These are phyloP conservation scores for Debaryomyces subglobosus DNA, from an alignment of 1,139 yeast genomes.

Conservation along the genomic window DNA sequence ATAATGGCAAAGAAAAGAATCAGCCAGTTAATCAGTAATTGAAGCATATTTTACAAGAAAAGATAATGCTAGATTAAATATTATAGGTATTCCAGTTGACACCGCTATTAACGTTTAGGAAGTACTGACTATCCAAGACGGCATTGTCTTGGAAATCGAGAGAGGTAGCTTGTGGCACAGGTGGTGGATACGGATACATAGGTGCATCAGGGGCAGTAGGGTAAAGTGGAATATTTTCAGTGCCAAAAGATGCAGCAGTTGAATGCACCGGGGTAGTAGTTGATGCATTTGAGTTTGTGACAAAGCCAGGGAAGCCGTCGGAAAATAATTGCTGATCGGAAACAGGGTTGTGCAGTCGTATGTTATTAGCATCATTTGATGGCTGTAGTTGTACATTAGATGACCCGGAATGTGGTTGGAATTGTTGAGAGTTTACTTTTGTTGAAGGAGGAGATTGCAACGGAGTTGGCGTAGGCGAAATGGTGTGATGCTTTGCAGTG, in stretches of 20 bases:
- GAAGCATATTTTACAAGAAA: background rate
- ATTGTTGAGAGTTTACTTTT: background rate
- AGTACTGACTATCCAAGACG: slow-evolving; percentile 14
- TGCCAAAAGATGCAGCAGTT: background rate
- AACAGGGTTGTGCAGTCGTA: background rate
- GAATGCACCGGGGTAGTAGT: background rate
- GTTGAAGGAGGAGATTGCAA: background rate
- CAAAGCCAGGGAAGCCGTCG: slow-evolving; percentile 1
- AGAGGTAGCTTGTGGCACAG: background rate
- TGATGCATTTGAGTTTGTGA: background rate
- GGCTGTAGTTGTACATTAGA: background rate
- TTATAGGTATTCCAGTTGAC: slow-evolving; percentile 13
- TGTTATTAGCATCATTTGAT: background rate
- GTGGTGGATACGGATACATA: background rate
- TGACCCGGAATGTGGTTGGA: background rate
- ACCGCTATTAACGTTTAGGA: slow-evolving; percentile 15
- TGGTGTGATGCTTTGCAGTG: background rate
- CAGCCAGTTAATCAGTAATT: background rate
- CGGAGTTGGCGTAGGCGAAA: slow-evolving; percentile 2
- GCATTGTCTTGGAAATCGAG: slow-evolving; percentile 1
- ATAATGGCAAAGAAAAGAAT: background rate
- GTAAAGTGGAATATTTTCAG: slow-evolving; percentile 1
- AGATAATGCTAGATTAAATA: background rate
- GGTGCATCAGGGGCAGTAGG: background rate
- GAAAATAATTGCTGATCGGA: background rate